A percentile compares a stretch with the other conserved stretches of the same genome.
Evolutionary conservation across 768 basidiomycete genomes (phyloP).

Genomic region (Lactarius trivialis): DNA sequence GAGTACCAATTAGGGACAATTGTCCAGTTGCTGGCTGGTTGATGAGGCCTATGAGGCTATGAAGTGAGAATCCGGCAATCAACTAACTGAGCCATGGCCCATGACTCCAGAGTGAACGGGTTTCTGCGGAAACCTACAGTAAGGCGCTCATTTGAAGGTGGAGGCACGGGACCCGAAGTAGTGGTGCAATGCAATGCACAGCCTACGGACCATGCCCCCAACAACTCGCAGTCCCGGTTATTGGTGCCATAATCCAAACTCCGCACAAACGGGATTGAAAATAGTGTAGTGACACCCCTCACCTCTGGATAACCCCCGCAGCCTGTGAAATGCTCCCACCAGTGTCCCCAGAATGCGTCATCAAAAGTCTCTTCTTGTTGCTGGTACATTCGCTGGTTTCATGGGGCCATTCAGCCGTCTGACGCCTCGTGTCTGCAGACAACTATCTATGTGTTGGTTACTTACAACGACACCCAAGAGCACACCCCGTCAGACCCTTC

Average conservation of each 20-base stretch:
- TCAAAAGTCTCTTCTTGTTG: slow-evolving; percentile 4
- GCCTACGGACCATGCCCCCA: neutral
- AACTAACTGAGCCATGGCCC: too few species aligned
- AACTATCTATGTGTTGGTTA: neutral
- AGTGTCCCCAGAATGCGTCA: neutral
- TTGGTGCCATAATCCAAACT: too few species aligned
- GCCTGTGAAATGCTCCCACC: neutral
- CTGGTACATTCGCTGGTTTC: slow-evolving; percentile 1
- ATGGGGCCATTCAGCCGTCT: neutral
- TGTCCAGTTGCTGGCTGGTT: too few species aligned
- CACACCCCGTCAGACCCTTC: neutral
- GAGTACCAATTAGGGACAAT: too few species aligned
- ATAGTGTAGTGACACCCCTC: neutral
- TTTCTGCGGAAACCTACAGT: too few species aligned
- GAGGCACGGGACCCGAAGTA: too few species aligned
- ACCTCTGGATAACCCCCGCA: neutral
- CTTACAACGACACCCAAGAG: neutral
- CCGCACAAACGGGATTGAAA: too few species aligned
- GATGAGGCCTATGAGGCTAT: neutral
- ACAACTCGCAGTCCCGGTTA: neutral
- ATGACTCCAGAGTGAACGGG: too few species aligned
- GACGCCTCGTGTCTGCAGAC: slow-evolving; percentile 1
- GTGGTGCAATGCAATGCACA: neutral
- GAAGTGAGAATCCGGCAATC: too few species aligned
- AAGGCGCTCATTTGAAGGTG: too few species aligned